These are phyloP conservation scores for Maudiozyma pseudohumilis DNA, from an alignment of 805 yeast genomes.

Conservation along the genomic window DNA sequence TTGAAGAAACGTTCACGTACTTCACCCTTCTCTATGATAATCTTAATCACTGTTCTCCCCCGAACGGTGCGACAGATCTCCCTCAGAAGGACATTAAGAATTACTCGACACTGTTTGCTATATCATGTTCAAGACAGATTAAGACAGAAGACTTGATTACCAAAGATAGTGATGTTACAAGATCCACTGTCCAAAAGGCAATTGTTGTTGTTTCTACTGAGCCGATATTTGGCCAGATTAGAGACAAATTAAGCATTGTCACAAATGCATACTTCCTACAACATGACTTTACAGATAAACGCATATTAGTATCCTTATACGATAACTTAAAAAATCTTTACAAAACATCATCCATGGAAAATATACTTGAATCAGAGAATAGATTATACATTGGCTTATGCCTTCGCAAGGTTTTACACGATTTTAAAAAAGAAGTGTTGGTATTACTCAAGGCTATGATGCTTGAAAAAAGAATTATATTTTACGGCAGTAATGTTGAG, in stretches of 20 bases:
- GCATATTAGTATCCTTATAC: slow-evolving; percentile 57
- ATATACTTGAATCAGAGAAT: slow-evolving; percentile 15
- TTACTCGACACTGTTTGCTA: slow-evolving; percentile 77
- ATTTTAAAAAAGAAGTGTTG: slow-evolving; percentile 50
- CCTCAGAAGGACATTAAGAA: slow-evolving; percentile 26
- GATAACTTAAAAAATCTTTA: slow-evolving; percentile 49
- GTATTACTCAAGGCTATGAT: slow-evolving; percentile 67
- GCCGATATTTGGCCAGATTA: slow-evolving; percentile 81
- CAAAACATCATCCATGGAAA: slow-evolving; percentile 22
- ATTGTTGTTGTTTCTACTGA: slow-evolving; percentile 77
- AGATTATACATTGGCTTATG: slow-evolving; percentile 60
- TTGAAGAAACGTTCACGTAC: slow-evolving; percentile 86
- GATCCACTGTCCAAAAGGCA: slow-evolving; percentile 87
- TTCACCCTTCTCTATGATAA: slow-evolving; percentile 75
- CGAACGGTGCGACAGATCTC: slow-evolving; percentile 33
- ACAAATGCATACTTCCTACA: slow-evolving; percentile 82
- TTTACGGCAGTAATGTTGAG: slow-evolving; percentile 75
- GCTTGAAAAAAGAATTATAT: slow-evolving; percentile 61
- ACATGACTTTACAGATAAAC: slow-evolving; percentile 59
- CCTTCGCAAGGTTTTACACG: slow-evolving; percentile 50
- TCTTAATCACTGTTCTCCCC: slow-evolving; percentile 26
- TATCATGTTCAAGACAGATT: slow-evolving; percentile 85
- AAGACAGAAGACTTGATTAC: slow-evolving; percentile 48
- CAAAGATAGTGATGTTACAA: slow-evolving; percentile 54
- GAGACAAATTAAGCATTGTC: slow-evolving; percentile 82